Conservation (phyloP, 768 basidiomycete species). For the Hypsizygus marmoreus region DNA sequence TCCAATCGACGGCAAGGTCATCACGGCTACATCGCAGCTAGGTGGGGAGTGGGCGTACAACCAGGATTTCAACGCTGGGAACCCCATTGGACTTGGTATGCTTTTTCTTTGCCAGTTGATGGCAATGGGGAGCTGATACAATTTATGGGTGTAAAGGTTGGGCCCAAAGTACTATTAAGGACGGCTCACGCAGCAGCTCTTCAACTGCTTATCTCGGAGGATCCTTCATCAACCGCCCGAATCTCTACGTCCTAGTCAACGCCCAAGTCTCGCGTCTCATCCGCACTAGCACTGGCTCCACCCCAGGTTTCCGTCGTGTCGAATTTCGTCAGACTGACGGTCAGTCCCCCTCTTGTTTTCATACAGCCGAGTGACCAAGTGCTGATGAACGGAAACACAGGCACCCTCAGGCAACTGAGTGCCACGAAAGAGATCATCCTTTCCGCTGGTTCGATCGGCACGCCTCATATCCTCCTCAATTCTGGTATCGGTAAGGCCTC, state of each 20-base stretch:
- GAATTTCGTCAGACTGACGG: constrained; percentile 5
- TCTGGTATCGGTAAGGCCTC: constrained; percentile 36
- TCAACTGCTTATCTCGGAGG: constrained; percentile 19
- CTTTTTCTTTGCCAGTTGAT: background rate
- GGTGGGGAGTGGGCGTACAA: constrained; percentile 9
- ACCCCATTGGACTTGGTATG: constrained; percentile 8
- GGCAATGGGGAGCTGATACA: background rate
- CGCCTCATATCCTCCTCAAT: constrained; percentile 36
- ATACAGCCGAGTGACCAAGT: background rate
- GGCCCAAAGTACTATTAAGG: constrained; percentile 9
- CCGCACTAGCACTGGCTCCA: constrained; percentile 1
- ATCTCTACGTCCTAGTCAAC: constrained; percentile 16
- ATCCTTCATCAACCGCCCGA: constrained; percentile 5
- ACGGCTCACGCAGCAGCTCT: constrained; percentile 18
- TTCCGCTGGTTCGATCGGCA: constrained; percentile 36
- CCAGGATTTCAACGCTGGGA: constrained; percentile 2
- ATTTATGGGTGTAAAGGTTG: too few species aligned
- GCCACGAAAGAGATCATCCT: constrained; percentile 60
- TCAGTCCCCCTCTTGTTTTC: background rate
- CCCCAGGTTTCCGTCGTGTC: background rate
- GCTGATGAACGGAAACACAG: background rate
- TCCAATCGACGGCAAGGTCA: constrained; percentile 5
- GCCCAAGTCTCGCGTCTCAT: constrained; percentile 19
- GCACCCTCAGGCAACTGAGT: constrained; percentile 10
- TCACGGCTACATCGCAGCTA: constrained; percentile 5